Base-by-base conservation (phyloP, 2,329 filamentous ascomycete genomes). In the Monosporascus sp. region DNA sequence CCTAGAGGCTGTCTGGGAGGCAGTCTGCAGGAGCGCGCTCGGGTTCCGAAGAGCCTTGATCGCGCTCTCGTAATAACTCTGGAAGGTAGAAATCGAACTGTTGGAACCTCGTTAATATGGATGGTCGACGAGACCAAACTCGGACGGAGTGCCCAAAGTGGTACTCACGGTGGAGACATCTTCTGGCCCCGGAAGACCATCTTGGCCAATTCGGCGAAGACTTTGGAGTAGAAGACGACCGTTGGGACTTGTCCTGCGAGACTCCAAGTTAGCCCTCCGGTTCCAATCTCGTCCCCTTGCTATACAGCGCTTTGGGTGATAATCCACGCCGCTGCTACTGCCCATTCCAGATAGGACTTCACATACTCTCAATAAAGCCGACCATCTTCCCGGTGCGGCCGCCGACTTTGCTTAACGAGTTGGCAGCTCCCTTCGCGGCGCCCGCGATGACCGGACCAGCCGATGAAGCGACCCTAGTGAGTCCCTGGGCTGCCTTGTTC, bases 81-180 rank as follows among this genome's bases (percentile, higher is more conserved):
- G 90, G 81, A 97, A 90, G 61, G 89, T 90, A 68, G 86, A 79
- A 61, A 89, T 57, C 66, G 86, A 86, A 61, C 92, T 96, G 68
- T 49, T 51, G 36, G 39, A 37, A 47, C 38, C 15, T 52, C 51
- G 51, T 63, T 51, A 63, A 46, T 54, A 57, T 35, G 24, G 38
- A 18, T 9, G 47, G 22, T 17, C 15, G 27, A 9, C 18, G 37
- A 27, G 20, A 43, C 25, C 45, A 44, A 50, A 22, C 17, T 49
- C 36, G 18, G 35, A 8, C 8, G 31, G 20, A 9, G 8, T 5
- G 5, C 41, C 20, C n/a, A 39, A 45, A 18, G n/a, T 44, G 38
- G 24, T 50, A 79, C 92, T 85, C 88, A 99, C 94, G 94, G 94
- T 76, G 90, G 91, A 70, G 81, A 79, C 91, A 99, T 97, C 78